Percentiles rank a stretch among this genome's conserved stretches.
phyloP scores from a whole-genome alignment of 2,329 filamentous ascomycete species.

The Ceratocystis alfenasii region DNA sequence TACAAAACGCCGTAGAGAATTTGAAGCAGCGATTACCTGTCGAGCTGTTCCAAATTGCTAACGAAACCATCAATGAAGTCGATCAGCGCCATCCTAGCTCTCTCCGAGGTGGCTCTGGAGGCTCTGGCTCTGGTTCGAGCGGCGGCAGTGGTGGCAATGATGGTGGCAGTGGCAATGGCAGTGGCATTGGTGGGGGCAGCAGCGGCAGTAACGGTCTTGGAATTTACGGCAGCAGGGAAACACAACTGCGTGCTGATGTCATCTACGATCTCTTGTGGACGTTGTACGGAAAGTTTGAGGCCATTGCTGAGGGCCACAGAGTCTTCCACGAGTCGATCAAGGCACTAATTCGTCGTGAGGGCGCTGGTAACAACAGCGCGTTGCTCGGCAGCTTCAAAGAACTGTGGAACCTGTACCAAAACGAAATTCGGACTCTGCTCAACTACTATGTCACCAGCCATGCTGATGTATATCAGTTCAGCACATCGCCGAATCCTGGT shows the following conservation, averaged over 20 bases:
- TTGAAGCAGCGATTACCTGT: constrained; percentile 89
- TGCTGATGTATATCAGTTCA: constrained; percentile 58
- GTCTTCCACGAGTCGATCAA: constrained; percentile 86
- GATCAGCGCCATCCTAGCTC: constrained; percentile 85
- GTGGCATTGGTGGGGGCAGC: background rate
- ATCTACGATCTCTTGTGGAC: constrained; percentile 87
- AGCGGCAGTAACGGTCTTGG: constrained; percentile 43
- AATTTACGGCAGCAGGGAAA: constrained; percentile 56
- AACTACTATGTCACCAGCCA: constrained; percentile 95
- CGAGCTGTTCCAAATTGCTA: constrained; percentile 85
- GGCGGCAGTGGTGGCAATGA: constrained; percentile 44
- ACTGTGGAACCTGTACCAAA: constrained; percentile 95
- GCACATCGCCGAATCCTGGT: constrained; percentile 42
- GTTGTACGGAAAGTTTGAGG: constrained; percentile 90
- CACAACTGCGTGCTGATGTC: constrained; percentile 67
- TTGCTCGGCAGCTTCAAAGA: constrained; percentile 87
- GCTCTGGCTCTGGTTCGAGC: background rate
- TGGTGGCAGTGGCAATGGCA: constrained; percentile 49
- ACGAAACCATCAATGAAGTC: constrained; percentile 87
- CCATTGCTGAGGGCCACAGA: constrained; percentile 89
- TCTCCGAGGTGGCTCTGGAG: constrained; percentile 43
- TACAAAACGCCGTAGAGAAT: constrained; percentile 76
- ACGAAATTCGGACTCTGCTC: constrained; percentile 85
- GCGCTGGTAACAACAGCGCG: constrained; percentile 48
- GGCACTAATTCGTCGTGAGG: constrained; percentile 73